These are phyloP conservation scores for Amanita inopinata DNA, from an alignment of 768 basidiomycete species.

Conservation along the genomic window DNA sequence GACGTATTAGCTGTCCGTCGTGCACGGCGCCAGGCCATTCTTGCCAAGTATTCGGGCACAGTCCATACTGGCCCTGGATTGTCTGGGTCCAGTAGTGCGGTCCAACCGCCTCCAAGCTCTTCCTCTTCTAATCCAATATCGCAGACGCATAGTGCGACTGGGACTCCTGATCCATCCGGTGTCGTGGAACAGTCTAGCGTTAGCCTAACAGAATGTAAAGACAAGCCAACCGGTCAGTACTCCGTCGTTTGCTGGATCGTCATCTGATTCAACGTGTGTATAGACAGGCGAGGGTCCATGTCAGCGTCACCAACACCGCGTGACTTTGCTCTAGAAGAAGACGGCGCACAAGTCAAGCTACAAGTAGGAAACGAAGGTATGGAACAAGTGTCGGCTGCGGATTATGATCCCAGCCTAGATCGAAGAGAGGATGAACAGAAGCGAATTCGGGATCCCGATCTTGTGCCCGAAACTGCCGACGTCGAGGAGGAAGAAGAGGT, in stretches of 20 bases:
- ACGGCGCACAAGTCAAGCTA: constrained; percentile 34
- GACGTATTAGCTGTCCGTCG: constrained; percentile 59
- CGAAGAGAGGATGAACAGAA: constrained; percentile 76
- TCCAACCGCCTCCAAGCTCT: constrained; percentile 55
- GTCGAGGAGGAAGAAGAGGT: constrained; percentile 72
- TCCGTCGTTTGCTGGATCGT: constrained; percentile 5
- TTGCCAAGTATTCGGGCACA: constrained; percentile 61
- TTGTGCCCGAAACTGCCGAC: constrained; percentile 32
- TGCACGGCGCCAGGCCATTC: constrained; percentile 65
- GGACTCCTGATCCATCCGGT: constrained; percentile 19
- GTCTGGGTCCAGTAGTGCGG: constrained; percentile 67
- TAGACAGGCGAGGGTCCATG: constrained; percentile 42
- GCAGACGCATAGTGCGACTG: constrained; percentile 40
- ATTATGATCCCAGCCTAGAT: constrained; percentile 78
- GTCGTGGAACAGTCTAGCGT: no score
- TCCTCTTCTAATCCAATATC: constrained; percentile 54
- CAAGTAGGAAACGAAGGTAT: constrained; percentile 34
- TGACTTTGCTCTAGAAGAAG: constrained; percentile 54
- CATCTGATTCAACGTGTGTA: constrained; percentile 2
- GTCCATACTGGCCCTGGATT: constrained; percentile 38
- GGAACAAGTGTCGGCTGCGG: constrained; percentile 83
- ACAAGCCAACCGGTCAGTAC: constrained; percentile 13
- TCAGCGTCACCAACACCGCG: constrained; percentile 50
- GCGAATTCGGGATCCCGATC: constrained; percentile 39
- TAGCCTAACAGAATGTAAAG: no score